Conservation (phyloP, 768 basidiomycete species). For the Mycena chlorophos region DNA sequence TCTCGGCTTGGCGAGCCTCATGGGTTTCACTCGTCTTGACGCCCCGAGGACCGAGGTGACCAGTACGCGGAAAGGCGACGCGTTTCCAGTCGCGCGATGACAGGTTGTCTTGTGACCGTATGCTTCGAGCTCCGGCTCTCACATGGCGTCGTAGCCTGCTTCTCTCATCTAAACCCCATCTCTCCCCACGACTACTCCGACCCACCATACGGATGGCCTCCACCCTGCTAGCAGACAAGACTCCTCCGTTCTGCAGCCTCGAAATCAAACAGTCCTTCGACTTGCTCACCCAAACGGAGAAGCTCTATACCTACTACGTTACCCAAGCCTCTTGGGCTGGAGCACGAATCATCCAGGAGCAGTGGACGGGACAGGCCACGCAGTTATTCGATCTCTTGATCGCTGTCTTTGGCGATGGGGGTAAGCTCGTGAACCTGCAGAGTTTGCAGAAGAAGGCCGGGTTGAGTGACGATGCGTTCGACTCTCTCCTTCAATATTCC, state of each 20-base stretch:
- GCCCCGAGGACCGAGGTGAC: no score
- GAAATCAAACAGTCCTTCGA: constrained; percentile 67
- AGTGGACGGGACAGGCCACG: constrained; percentile 74
- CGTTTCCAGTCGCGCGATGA: no score
- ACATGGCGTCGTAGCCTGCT: constrained; percentile 15
- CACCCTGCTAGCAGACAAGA: constrained; percentile 60
- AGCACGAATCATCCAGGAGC: constrained; percentile 77
- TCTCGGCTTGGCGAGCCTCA: no score
- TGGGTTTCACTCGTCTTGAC: no score
- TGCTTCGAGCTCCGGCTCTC: neutral
- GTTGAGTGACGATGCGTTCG: constrained; percentile 62
- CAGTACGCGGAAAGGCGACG: no score
- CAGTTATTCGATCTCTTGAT: constrained; percentile 72
- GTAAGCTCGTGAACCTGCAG: constrained; percentile 56
- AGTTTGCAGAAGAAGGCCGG: constrained; percentile 54
- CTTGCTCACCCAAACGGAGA: constrained; percentile 69
- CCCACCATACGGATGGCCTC: constrained; percentile 10
- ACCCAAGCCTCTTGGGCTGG: constrained; percentile 81
- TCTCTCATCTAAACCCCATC: neutral
- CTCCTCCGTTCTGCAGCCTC: constrained; percentile 74
- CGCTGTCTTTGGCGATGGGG: constrained; percentile 55
- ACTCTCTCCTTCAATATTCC: constrained; percentile 69
- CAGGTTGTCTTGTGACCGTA: neutral
- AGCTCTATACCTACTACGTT: constrained; percentile 76
- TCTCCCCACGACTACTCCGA: neutral